Conservation (phyloP, 495 filamentous ascomycete genomes). For the Podospora fimiseda region DNA sequence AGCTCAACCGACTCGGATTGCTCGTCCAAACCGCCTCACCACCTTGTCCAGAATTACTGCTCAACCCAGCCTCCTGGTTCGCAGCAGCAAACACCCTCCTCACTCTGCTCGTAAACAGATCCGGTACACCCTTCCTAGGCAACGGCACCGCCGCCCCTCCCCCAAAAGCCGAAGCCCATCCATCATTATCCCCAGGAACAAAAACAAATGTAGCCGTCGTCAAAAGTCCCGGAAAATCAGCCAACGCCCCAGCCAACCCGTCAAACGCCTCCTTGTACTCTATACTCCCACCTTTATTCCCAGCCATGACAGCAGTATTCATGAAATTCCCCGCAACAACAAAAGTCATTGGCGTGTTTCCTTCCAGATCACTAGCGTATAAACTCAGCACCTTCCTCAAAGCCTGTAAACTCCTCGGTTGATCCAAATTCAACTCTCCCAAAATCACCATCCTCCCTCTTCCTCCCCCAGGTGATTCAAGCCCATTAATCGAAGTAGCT, state of each 20-base stretch:
- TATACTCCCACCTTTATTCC: constrained; percentile 63
- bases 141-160: constrained; percentile 71
- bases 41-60: constrained; percentile 39
- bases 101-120: constrained; percentile 79
- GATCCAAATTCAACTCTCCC: constrained; percentile 79
- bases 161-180: constrained; percentile 81
- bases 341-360: constrained; percentile 68
- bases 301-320: constrained; percentile 62
- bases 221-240: constrained; percentile 80
- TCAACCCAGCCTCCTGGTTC: constrained; percentile 51
- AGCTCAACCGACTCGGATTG: constrained; percentile 71
- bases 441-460: constrained; percentile 60
- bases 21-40: constrained; percentile 81
- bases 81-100: constrained; percentile 71
- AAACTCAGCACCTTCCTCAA: constrained; percentile 64
- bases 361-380: constrained; percentile 57
- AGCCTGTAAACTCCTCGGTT: constrained; percentile 67
- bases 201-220: constrained; percentile 78
- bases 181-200: constrained; percentile 92
- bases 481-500: no score
- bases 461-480: constrained; percentile 5
- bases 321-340: constrained; percentile 83
- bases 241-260: constrained; percentile 70
- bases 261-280: constrained; percentile 96
- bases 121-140: constrained; percentile 69